Evolutionary conservation across 257 asterid species (phyloP), one percentile per base, ranked within the genome.

Genomic region (Scutellaria galericulata): DNA sequence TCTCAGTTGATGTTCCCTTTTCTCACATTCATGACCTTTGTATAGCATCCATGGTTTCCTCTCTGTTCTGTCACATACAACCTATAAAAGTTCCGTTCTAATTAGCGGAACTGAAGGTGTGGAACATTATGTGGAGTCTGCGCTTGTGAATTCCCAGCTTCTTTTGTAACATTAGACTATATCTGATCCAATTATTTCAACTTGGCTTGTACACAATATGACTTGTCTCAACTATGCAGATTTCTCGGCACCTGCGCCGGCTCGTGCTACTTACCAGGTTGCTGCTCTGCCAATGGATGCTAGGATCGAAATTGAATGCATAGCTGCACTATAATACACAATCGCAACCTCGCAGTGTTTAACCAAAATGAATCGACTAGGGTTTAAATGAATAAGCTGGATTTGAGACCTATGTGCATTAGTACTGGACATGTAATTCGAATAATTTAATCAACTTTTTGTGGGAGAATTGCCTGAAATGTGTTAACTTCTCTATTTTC

Each of bases 201-300:
- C 5, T 61, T 40, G n/a, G 55, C 14, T 64, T 46, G 3, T 15
- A 3, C 10, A 46, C n/a, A 5, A 55, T 27, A 41, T 12, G 20
- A 61, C 48, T 64, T 80, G 39, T 66, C 53, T 18, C 68, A 64
- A 63, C 57, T 7, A 35, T 68, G 90, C 92, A 90, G 97, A 90
- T 83, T 90, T 93, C 72, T 87, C 89, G 24, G 82, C 90, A 48
- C 97, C 97, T 4, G 93, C 94, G 5, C 98, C 98, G 2, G 97
- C 97, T 18, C 95, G 98, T 48, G 80, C 97, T 8, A 93, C 98
- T 39, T 93, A 87, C 80, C 97, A 93, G 83, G 98, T 89, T 5
- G 98, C 97, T 1, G 97, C 96, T 53, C 81, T 93, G 53, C 98
- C 97, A 45, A 39, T 87, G 96, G 90, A 84, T 37, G 98, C 98